Conservation (phyloP, 1,284 basidiomycete species). For the Afroboletus lepidellus region DNA sequence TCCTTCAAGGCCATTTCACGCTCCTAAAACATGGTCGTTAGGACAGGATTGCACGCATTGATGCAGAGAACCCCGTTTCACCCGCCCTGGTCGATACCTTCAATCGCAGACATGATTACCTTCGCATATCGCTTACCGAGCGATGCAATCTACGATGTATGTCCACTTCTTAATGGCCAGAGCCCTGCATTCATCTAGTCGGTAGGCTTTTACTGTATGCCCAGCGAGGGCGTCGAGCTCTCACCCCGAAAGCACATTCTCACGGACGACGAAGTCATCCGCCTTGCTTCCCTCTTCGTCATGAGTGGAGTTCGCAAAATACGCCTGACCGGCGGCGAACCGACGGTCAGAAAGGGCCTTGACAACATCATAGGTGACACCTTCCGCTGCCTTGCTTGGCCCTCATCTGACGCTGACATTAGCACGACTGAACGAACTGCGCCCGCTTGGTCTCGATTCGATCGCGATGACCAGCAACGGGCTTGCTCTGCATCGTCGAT, state of each 20-base stretch:
- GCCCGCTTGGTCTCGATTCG: slow-evolving; percentile 61
- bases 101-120: slow-evolving; percentile 73
- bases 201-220: slow-evolving; percentile 89
- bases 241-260: slow-evolving; percentile 70
- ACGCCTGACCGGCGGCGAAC: slow-evolving; percentile 85
- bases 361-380: slow-evolving; percentile 63
- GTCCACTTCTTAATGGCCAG: slow-evolving; percentile 20
- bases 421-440: slow-evolving; percentile 60
- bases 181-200: background rate
- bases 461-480: slow-evolving; percentile 90
- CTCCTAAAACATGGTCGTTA: background rate
- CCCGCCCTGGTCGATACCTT: slow-evolving; percentile 67
- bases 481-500: slow-evolving; percentile 68
- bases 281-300: slow-evolving; percentile 77
- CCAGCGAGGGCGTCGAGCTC: slow-evolving; percentile 74
- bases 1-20: background rate
- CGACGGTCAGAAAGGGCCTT: slow-evolving; percentile 81
- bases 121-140: slow-evolving; percentile 85
- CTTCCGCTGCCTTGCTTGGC: background rate
- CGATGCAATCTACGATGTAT: slow-evolving; percentile 84
- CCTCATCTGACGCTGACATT: slow-evolving; percentile 16
- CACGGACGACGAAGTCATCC: slow-evolving; percentile 73
- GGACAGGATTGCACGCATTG: slow-evolving; percentile 52
- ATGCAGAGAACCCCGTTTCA: slow-evolving; percentile 46
- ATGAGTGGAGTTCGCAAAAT: slow-evolving; percentile 84